phyloP scores from a whole-genome alignment of 176 grass and related monocot genomes.

The Carex scoparia region DNA sequence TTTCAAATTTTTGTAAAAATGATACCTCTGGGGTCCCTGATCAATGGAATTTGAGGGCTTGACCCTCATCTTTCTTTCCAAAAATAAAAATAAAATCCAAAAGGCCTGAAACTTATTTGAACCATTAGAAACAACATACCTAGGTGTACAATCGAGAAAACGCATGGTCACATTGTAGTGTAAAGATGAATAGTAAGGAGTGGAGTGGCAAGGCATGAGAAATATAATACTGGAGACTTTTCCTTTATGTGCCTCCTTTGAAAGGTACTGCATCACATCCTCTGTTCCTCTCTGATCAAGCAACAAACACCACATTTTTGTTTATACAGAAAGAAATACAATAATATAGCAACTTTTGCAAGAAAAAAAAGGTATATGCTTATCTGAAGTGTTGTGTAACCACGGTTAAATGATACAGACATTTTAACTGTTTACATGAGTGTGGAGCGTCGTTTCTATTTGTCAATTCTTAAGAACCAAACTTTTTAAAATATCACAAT shows the following conservation, averaged over 20 bases:
- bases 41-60: too few relatives aligned
- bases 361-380: not conserved
- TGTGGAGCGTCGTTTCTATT: not conserved
- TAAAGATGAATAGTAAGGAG: constrained; percentile 93
- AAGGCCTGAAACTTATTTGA: not conserved
- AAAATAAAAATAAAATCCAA: not conserved
- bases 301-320: not conserved
- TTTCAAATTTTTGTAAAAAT: too few relatives aligned
- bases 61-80: too few relatives aligned
- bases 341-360: not conserved
- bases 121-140: constrained; percentile 25
- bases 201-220: constrained; percentile 95
- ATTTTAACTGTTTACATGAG: not conserved
- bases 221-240: constrained; percentile 68
- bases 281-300: constrained; percentile 76
- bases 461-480: not conserved
- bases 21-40: too few relatives aligned
- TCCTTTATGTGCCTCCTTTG: constrained; percentile 60
- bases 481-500: not conserved
- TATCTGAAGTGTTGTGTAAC: not conserved
- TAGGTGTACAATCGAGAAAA: constrained; percentile 91
- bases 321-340: not conserved
- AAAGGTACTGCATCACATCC: constrained; percentile 79
- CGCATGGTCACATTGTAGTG: constrained; percentile 77
- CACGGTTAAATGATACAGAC: not conserved